Conservation (phyloP, 495 filamentous ascomycete genomes). For the Symbiotaphrina buchneri region DNA sequence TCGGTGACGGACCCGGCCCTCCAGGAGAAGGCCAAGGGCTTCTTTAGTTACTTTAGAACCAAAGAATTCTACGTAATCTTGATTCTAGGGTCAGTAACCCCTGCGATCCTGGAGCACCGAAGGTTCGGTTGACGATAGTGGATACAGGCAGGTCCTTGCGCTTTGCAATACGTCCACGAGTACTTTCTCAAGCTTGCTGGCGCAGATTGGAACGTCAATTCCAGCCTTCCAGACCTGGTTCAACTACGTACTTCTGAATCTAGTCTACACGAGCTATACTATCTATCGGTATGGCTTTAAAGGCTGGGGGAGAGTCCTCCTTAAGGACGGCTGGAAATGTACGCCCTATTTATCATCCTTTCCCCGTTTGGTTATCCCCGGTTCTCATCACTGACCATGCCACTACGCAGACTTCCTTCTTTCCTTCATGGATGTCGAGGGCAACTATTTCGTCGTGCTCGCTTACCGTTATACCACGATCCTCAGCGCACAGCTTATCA, state of each 20-base stretch:
- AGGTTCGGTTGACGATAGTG: slow-evolving; percentile 1
- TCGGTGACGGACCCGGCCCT: not conserved
- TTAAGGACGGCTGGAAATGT: slow-evolving; percentile 72
- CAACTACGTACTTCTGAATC: slow-evolving; percentile 69
- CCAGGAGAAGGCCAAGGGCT: slow-evolving; percentile 15
- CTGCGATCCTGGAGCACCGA: not conserved
- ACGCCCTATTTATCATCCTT: slow-evolving; percentile 5
- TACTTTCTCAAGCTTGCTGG: slow-evolving; percentile 66
- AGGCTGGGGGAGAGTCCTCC: slow-evolving; percentile 37
- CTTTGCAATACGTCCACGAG: slow-evolving; percentile 78
- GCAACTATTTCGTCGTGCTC: slow-evolving; percentile 92
- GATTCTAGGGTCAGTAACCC: slow-evolving; percentile 46
- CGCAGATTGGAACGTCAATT: slow-evolving; percentile 45
- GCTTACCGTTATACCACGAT: slow-evolving; percentile 86
- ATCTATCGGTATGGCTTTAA: slow-evolving; percentile 62
- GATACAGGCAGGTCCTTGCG: slow-evolving; percentile 50
- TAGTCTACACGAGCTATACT: slow-evolving; percentile 65
- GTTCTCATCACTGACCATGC: not conserved
- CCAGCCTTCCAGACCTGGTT: slow-evolving; percentile 96
- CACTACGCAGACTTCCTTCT: slow-evolving; percentile 48
- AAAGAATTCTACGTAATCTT: slow-evolving; percentile 73
- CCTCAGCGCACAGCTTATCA: slow-evolving; percentile 81
- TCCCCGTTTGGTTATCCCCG: not conserved
- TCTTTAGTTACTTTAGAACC: slow-evolving; percentile 65
- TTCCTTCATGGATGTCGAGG: slow-evolving; percentile 80